Conservation (phyloP, 1,284 basidiomycete genomes). For the Boletus sp. region DNA sequence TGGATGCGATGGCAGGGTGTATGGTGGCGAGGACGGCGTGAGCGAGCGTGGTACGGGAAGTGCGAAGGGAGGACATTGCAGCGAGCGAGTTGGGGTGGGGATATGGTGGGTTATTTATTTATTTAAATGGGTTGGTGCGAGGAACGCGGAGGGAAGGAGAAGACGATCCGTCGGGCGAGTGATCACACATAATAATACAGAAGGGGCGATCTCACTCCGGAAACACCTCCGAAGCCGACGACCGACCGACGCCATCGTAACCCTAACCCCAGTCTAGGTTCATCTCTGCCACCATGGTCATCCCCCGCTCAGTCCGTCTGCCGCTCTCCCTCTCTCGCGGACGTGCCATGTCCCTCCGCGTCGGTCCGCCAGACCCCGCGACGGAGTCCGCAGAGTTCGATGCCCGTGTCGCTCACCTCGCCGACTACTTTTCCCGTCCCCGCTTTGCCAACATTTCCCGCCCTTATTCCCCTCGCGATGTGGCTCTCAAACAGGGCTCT, state of each 20-base stretch:
- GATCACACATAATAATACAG: slow-evolving; percentile 6
- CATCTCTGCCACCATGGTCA: slow-evolving; percentile 15
- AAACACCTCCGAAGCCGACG: slow-evolving; percentile 20
- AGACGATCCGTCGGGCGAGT: slow-evolving; percentile 14
- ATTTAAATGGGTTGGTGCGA: slow-evolving; percentile 33
- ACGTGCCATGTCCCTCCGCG: slow-evolving; percentile 53
- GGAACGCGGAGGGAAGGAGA: slow-evolving; percentile 28
- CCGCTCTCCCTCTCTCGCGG: slow-evolving; percentile 6
- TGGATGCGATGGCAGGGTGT: slow-evolving; percentile 41
- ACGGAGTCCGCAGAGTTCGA: slow-evolving; percentile 73
- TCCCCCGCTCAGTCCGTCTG: slow-evolving; percentile 17
- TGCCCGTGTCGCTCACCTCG: slow-evolving; percentile 63
- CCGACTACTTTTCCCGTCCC: slow-evolving; percentile 74
- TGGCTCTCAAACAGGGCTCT: slow-evolving; percentile 90
- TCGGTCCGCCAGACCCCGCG: slow-evolving; percentile 64
- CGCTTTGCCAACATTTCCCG: slow-evolving; percentile 78
- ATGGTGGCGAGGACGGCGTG: slow-evolving; percentile 54
- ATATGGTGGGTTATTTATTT: slow-evolving; percentile 27
- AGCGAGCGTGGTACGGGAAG: slow-evolving; percentile 44
- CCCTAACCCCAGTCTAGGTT: slow-evolving; percentile 41
- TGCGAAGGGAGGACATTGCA: slow-evolving; percentile 36
- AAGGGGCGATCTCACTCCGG: slow-evolving; percentile 16
- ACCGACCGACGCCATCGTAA: slow-evolving; percentile 27
- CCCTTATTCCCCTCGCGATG: slow-evolving; percentile 77
- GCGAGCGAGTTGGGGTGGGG: slow-evolving; percentile 9